Conservation (phyloP, 495 filamentous ascomycete genomes). For the Aspergillus funiculosus region DNA sequence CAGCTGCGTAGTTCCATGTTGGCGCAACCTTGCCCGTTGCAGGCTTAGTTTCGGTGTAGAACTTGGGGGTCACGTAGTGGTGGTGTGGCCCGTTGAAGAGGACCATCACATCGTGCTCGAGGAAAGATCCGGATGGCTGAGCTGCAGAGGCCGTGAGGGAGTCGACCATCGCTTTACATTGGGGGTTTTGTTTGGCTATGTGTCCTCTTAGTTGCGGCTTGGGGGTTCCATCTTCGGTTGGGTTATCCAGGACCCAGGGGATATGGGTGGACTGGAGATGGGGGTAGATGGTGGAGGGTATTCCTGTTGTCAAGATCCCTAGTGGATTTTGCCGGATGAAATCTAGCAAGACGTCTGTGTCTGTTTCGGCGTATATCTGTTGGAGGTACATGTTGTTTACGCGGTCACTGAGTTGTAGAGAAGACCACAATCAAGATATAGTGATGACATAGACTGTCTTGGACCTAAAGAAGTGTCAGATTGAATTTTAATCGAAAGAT, state of each 20-base stretch:
- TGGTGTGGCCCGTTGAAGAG: slow-evolving; percentile 47
- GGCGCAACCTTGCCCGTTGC: slow-evolving; percentile 51
- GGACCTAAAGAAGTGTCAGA: no score
- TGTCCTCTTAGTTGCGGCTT: slow-evolving; percentile 44
- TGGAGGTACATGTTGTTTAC: background rate
- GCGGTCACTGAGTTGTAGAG: no score
- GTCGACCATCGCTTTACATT: slow-evolving; percentile 49
- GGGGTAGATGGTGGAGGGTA: slow-evolving; percentile 36
- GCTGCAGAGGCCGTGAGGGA: slow-evolving; percentile 18
- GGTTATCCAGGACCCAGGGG: slow-evolving; percentile 45
- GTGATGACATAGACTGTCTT: no score
- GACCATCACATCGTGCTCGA: slow-evolving; percentile 34
- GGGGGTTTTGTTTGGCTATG: slow-evolving; percentile 49
- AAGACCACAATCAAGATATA: no score
- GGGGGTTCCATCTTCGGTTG: slow-evolving; percentile 17
- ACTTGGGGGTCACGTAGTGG: slow-evolving; percentile 55
- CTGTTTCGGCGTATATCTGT: background rate
- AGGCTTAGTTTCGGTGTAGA: slow-evolving; percentile 52
- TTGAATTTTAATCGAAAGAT: no score
- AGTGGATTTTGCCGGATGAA: slow-evolving; percentile 48
- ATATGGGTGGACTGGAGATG: slow-evolving; percentile 50
- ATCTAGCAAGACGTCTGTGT: background rate
- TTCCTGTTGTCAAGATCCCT: slow-evolving; percentile 50
- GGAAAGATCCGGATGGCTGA: slow-evolving; percentile 7
- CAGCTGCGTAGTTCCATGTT: slow-evolving; percentile 57